Evolutionary conservation across 495 filamentous ascomycete genomes (phyloP).

Genomic region (Neurospora tetrasperma): DNA sequence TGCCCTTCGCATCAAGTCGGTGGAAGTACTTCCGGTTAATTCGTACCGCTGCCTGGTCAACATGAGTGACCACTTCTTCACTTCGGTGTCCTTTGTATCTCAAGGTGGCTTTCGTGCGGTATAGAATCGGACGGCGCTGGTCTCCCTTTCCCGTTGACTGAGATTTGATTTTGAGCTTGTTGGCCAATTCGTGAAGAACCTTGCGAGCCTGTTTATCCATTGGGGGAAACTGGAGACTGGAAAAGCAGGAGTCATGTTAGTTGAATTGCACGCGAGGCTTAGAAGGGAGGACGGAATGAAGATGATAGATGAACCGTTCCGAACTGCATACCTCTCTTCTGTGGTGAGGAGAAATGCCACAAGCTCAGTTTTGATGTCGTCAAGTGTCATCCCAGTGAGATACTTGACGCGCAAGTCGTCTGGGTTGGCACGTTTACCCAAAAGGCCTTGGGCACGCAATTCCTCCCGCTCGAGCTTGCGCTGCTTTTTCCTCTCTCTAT

Average conservation of each 20-base stretch:
- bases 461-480: constrained; percentile 72
- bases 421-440: constrained; percentile 55
- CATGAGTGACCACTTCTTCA: constrained; percentile 21
- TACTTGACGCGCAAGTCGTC: constrained; percentile 65
- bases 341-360: constrained; percentile 55
- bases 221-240: constrained; percentile 68
- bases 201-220: constrained; percentile 72
- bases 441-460: constrained; percentile 64
- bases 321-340: constrained; percentile 47
- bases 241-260: constrained; percentile 6
- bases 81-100: constrained; percentile 38
- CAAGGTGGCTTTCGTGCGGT: constrained; percentile 56
- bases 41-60: constrained; percentile 30
- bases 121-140: constrained; percentile 66
- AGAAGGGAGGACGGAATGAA: neutral
- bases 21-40: constrained; percentile 39
- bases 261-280: neutral
- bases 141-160: constrained; percentile 68
- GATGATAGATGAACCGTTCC: neutral
- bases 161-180: constrained; percentile 63
- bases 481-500: constrained; percentile 69
- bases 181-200: constrained; percentile 64
- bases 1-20: constrained; percentile 33
- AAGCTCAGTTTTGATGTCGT: constrained; percentile 64
- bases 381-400: constrained; percentile 54